These are phyloP conservation scores for Samsoniella hepiali DNA, from an alignment of 2,329 filamentous ascomycete species.

Conservation along the genomic window DNA sequence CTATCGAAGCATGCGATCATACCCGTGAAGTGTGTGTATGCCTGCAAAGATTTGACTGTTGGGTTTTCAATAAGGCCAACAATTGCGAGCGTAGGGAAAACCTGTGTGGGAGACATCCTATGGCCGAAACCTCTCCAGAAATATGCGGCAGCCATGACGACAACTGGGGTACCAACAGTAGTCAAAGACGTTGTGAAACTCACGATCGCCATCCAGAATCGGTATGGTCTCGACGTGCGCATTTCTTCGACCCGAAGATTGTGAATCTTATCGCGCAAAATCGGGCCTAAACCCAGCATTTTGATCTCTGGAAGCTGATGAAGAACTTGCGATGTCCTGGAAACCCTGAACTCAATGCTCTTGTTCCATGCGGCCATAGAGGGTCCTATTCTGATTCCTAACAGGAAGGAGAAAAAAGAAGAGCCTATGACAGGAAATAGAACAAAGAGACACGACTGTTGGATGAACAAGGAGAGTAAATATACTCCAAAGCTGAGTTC, in stretches of 20 bases:
- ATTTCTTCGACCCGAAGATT: neutral
- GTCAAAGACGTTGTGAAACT: neutral
- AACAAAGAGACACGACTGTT: neutral
- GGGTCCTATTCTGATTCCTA: neutral
- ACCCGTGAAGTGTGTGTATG: neutral
- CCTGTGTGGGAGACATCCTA: neutral
- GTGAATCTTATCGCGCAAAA: neutral
- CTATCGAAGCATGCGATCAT: neutral
- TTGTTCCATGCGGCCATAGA: neutral
- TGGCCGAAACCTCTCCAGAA: neutral
- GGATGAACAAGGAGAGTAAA: neutral
- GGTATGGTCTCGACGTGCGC: neutral
- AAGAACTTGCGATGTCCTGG: neutral
- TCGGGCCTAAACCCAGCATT: neutral
- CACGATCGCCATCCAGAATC: neutral
- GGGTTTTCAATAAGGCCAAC: neutral
- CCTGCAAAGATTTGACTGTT: neutral
- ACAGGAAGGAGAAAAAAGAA: neutral
- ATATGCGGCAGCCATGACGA: conserved; percentile 1
- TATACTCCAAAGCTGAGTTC: neutral
- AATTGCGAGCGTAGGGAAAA: neutral
- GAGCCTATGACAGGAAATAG: neutral
- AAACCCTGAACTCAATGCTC: neutral
- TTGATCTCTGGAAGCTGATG: conserved; percentile 1
- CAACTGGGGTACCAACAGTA: neutral